These are phyloP conservation scores for Solanum paucissectum DNA, from an alignment of 257 asterid species.

Conservation along the genomic window DNA sequence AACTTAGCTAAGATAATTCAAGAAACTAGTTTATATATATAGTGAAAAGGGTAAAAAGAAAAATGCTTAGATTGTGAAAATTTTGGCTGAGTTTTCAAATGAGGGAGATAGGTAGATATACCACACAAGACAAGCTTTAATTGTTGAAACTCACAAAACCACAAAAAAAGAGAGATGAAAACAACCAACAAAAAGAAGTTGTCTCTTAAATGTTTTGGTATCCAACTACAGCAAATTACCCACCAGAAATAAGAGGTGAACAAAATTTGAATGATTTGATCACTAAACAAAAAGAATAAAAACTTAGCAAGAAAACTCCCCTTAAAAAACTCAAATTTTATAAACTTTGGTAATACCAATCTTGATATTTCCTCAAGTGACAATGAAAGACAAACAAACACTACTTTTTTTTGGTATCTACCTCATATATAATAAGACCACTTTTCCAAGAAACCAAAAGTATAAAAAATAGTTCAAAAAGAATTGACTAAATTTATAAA, in stretches of 20 bases:
- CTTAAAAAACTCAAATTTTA: slow-evolving; percentile 12
- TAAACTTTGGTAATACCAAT: slow-evolving; percentile 30
- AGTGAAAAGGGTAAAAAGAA: neutral
- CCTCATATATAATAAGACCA: neutral
- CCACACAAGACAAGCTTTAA: slow-evolving; percentile 44
- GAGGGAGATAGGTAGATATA: slow-evolving; percentile 22
- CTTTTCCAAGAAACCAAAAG: neutral
- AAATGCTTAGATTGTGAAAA: neutral
- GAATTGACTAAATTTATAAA: neutral
- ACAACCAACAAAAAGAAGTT: slow-evolving; percentile 10
- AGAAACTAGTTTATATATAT: neutral
- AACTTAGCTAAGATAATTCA: neutral
- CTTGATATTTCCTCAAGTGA: neutral
- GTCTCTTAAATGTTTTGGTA: slow-evolving; percentile 13
- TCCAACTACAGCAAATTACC: slow-evolving; percentile 26
- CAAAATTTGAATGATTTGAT: neutral
- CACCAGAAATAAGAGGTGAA: neutral
- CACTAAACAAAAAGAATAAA: neutral
- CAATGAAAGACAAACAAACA: neutral
- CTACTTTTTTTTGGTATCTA: neutral
- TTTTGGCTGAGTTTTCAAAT: neutral
- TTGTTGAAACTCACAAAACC: slow-evolving; percentile 63
- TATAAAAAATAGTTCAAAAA: neutral
- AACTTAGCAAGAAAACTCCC: neutral
- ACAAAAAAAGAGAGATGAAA: slow-evolving; percentile 8